Evolutionary conservation across 768 basidiomycete species (phyloP).

Genomic region (Harrya chromipes): DNA sequence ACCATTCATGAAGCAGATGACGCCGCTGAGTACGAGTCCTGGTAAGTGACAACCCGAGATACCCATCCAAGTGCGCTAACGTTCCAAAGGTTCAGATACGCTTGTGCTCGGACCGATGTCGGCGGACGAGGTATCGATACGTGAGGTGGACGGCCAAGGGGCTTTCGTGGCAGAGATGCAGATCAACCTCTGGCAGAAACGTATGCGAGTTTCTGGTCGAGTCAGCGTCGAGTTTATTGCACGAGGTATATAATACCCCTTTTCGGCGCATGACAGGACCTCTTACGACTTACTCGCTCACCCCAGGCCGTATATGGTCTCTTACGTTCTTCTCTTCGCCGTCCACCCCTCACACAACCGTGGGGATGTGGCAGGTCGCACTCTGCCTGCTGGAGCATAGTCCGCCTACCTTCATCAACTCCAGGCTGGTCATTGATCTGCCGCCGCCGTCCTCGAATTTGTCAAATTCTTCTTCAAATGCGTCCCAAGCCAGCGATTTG

Average conservation of each 20-base stretch:
- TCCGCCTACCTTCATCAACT: conserved; percentile 56
- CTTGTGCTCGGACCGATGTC: conserved; percentile 42
- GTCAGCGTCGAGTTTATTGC: conserved; percentile 68
- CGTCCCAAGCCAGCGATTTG: conserved; percentile 4
- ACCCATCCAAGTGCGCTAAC: not conserved
- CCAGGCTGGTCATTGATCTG: conserved; percentile 44
- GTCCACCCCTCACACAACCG: not conserved
- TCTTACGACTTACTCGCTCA: not conserved
- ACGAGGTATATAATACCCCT: conserved; percentile 30
- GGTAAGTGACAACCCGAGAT: conserved; percentile 3
- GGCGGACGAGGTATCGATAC: conserved; percentile 54
- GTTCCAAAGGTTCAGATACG: conserved; percentile 43
- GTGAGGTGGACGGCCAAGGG: conserved; percentile 48
- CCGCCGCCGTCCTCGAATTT: conserved; percentile 17
- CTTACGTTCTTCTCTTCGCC: conserved; percentile 21
- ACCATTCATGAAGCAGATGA: conserved; percentile 7
- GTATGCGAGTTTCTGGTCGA: conserved; percentile 60
- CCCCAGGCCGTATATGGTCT: conserved; percentile 28
- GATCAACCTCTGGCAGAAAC: conserved; percentile 60
- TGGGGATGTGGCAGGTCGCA: conserved; percentile 40
- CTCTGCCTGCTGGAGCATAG: conserved; percentile 54
- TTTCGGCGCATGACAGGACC: not conserved
- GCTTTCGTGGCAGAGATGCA: conserved; percentile 46
- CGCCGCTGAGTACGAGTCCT: conserved; percentile 9
- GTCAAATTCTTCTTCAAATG: not conserved